These are phyloP conservation scores for Exophiala calicioides DNA, from an alignment of 2,329 filamentous ascomycete species.

Conservation along the genomic window DNA sequence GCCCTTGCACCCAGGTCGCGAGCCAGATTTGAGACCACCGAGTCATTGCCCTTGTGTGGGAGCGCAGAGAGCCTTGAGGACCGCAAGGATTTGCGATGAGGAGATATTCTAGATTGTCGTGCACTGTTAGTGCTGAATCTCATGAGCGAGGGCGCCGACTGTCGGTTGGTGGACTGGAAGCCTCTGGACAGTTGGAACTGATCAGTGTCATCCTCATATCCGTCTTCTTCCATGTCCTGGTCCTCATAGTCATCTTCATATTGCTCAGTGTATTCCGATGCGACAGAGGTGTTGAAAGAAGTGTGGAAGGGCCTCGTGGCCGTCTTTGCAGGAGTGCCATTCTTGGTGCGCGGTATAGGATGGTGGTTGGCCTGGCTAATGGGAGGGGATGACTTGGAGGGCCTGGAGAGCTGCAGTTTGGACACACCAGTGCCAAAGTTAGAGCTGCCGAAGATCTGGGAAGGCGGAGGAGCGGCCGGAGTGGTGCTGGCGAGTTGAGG, in stretches of 20 bases:
- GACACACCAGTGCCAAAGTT: conserved; percentile 43
- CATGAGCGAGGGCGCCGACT: conserved; percentile 27
- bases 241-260: conserved; percentile 20
- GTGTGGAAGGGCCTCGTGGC: conserved; percentile 10
- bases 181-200: conserved; percentile 13
- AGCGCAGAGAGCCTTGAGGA: conserved; percentile 29
- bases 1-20: conserved; percentile 64
- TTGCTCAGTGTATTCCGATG: conserved; percentile 11
- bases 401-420: conserved; percentile 42
- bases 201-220: conserved; percentile 40
- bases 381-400: conserved; percentile 42
- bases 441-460: conserved; percentile 55
- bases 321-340: conserved; percentile 26
- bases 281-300: conserved; percentile 16
- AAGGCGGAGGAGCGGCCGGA: conserved; percentile 56
- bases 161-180: conserved; percentile 15
- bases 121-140: conserved; percentile 45
- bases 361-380: conserved; percentile 35
- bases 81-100: conserved; percentile 15
- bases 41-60: conserved; percentile 52
- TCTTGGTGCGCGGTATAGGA: conserved; percentile 37
- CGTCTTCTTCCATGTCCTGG: conserved; percentile 37
- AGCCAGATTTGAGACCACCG: conserved; percentile 69
- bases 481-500: conserved; percentile 39
- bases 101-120: conserved; percentile 40